phyloP scores from a whole-genome alignment of 495 filamentous ascomycete species.

The Pyrenula aspistea region DNA sequence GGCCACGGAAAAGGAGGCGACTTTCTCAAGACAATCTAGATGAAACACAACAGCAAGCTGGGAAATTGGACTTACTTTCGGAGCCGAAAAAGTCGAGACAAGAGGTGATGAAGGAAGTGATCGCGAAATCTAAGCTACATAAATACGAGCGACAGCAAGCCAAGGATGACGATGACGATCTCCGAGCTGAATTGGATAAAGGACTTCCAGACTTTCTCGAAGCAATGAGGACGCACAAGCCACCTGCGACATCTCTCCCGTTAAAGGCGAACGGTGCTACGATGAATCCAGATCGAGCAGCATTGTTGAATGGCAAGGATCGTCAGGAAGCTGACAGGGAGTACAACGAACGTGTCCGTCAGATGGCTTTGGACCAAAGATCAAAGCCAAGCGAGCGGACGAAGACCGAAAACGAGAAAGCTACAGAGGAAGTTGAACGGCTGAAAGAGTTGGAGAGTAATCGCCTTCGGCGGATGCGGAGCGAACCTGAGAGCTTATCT shows the following conservation, averaged over 20 bases:
- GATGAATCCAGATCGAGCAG: constrained; percentile 49
- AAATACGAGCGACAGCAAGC: constrained; percentile 85
- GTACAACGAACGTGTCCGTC: constrained; percentile 71
- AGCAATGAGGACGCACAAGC: constrained; percentile 44
- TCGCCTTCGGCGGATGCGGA: constrained; percentile 60
- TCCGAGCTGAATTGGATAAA: constrained; percentile 69
- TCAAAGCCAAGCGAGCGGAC: constrained; percentile 76
- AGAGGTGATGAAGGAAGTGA: constrained; percentile 95
- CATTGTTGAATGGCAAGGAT: constrained; percentile 47
- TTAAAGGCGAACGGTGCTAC: constrained; percentile 19
- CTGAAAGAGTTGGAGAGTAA: constrained; percentile 72
- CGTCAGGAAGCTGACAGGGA: constrained; percentile 57
- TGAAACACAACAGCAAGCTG: constrained; percentile 29
- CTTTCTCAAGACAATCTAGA: constrained; percentile 24
- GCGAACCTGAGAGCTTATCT: constrained; percentile 39
- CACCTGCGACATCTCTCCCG: constrained; percentile 27
- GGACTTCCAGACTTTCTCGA: constrained; percentile 68
- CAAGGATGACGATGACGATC: constrained; percentile 89
- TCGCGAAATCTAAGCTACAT: constrained; percentile 90
- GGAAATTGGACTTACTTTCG: constrained; percentile 30
- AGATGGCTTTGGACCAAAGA: constrained; percentile 70
- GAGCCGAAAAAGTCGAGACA: constrained; percentile 84
- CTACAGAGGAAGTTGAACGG: constrained; percentile 56
- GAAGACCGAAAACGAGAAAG: constrained; percentile 83
- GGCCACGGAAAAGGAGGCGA: constrained; percentile 51